Evolutionary conservation across 169 alveolate genomes (phyloP), one percentile per base, ranked within the genome.

Genomic region (Plasmodium relictum): DNA sequence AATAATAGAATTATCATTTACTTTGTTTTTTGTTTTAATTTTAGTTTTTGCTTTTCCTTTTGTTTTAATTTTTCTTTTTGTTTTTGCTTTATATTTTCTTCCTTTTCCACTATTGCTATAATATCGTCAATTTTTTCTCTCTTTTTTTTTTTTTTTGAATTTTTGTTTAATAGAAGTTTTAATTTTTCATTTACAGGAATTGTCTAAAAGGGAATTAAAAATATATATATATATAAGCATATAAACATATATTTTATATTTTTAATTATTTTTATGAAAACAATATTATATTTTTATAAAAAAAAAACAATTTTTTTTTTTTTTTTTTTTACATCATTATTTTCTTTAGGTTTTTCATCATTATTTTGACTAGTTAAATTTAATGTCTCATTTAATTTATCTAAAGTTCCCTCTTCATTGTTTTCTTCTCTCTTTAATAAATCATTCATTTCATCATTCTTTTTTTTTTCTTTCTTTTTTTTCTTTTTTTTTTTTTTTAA

Each of bases 61-160:
- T 74, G 88, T 18, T 59, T 59, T 10, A 74, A 20, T 22, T 74
- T 74, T 9, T 74, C 74, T 12, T 74, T 69, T 50, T 59, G 73
- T 16, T 74, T 74, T 61, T 74, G 22, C 41, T 74, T 74, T 74
- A 74, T 37, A 39, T 10, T 74, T 18, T 74, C 88, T 66, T 74
- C 88, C 41, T 66, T 74, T 18, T 74, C 88, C 22, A 74, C 88
- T 2, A 74, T 74, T 18, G 88, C 88, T 61, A 74, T 74, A 37
- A 74, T 74, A 12, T 74, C 88, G 24, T 74, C 74, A 31, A 74
- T 50, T 42, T 74, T 74, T 10, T 62, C 88, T 22, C 88, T 5
- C 45, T 74, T 74, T 20, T 74, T 74, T 61, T 52, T 52, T 39
- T 74, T 74, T 44, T 61, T 74, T 50, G 73, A n/a, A 7, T 22